Conservation (phyloP, 1,284 basidiomycete genomes). For the Melampsora occidentalis region DNA sequence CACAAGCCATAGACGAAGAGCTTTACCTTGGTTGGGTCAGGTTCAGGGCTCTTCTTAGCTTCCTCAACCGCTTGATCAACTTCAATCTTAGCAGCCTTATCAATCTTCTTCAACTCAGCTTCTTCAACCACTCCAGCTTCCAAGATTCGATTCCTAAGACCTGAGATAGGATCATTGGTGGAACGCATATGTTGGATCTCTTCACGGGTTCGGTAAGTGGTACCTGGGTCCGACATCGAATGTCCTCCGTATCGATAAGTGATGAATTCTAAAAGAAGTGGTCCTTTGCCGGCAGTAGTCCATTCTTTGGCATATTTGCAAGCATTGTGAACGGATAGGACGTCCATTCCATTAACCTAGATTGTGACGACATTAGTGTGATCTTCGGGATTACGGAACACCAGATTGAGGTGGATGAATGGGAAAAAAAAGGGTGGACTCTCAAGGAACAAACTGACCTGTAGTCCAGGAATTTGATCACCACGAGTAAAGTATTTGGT, state of each 20-base stretch:
- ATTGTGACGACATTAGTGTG: neutral
- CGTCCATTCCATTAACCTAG: slow-evolving; percentile 96
- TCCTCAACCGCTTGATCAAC: slow-evolving; percentile 89
- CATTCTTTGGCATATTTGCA: slow-evolving; percentile 84
- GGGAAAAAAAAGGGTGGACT: slow-evolving; percentile 19
- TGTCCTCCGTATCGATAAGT: slow-evolving; percentile 99
- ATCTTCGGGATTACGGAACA: neutral
- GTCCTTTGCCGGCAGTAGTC: slow-evolving; percentile 83
- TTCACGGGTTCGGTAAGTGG: slow-evolving; percentile 97
- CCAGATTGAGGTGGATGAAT: neutral
- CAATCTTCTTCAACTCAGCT: slow-evolving; percentile 84
- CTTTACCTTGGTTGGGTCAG: slow-evolving; percentile 69
- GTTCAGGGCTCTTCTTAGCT: slow-evolving; percentile 83
- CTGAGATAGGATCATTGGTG: slow-evolving; percentile 94
- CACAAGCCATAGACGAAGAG: slow-evolving; percentile 77
- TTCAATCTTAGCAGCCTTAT: slow-evolving; percentile 89
- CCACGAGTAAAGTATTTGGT: slow-evolving; percentile 95
- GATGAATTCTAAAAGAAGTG: slow-evolving; percentile 89
- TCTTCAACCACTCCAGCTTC: slow-evolving; percentile 91
- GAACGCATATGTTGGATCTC: slow-evolving; percentile 96
- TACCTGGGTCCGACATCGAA: slow-evolving; percentile 99
- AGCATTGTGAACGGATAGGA: slow-evolving; percentile 83
- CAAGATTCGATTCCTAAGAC: slow-evolving; percentile 86
- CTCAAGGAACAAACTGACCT: slow-evolving; percentile 59
- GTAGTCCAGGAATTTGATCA: slow-evolving; percentile 93